Percentiles rank a stretch among this genome's conserved stretches.
Evolutionary conservation across 805 yeast species (phyloP).

Genomic region (Metschnikowia peoriensis): DNA sequence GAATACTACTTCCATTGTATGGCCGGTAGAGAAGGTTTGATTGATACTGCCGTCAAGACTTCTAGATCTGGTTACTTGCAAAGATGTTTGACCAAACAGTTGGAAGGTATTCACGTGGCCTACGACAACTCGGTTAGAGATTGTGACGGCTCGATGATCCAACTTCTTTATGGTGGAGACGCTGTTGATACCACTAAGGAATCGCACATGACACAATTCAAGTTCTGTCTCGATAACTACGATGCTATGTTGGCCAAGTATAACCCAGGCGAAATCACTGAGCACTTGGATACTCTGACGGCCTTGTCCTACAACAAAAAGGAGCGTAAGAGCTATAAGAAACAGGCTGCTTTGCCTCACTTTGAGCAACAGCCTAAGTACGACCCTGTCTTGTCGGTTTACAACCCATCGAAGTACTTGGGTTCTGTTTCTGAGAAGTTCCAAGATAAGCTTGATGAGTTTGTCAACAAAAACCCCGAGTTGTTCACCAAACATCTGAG

Average conservation of each 20-base stretch:
- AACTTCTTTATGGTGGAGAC: constrained; percentile 97
- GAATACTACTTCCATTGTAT: constrained; percentile 99
- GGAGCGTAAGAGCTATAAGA: constrained; percentile 67
- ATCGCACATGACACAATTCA: constrained; percentile 89
- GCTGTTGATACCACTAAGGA: constrained; percentile 92
- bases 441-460: constrained; percentile 74
- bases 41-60: constrained; percentile 98
- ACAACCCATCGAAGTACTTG: constrained; percentile 83
- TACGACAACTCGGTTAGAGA: constrained; percentile 96
- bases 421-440: constrained; percentile 93
- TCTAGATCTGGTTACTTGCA: constrained; percentile 97
- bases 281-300: constrained; percentile 77
- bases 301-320: constrained; percentile 83
- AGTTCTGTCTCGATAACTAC: constrained; percentile 89
- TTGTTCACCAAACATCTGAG: constrained; percentile 53
- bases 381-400: constrained; percentile 86
- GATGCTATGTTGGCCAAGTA: constrained; percentile 82
- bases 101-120: constrained; percentile 93
- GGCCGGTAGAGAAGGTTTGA: constrained; percentile 99
- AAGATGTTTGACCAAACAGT: constrained; percentile 95
- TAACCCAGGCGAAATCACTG: constrained; percentile 70
- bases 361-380: constrained; percentile 61
- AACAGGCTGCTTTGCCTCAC: constrained; percentile 62
- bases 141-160: constrained; percentile 89
- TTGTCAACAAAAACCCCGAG: constrained; percentile 53